These are phyloP conservation scores for Triadica sebifera DNA, from an alignment of 345 rosid genomes.

Conservation along the genomic window DNA sequence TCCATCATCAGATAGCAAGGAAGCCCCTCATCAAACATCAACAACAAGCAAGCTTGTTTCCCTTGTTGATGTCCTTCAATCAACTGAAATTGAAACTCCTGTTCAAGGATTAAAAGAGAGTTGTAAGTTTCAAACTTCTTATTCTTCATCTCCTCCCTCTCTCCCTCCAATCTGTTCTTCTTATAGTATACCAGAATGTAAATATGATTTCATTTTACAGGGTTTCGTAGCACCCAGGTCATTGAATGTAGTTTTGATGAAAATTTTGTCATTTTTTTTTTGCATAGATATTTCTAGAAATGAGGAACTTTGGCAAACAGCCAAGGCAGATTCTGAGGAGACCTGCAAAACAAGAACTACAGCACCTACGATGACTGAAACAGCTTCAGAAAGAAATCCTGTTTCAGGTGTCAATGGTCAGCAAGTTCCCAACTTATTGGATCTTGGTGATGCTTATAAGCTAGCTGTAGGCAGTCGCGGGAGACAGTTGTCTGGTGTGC, in stretches of 20 bases:
- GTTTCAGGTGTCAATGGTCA: constrained; percentile 36
- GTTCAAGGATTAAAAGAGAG: constrained; percentile 40
- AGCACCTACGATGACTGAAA: constrained; percentile 29
- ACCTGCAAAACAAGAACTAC: constrained; percentile 20
- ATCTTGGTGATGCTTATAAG: constrained; percentile 86
- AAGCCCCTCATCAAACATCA: constrained; percentile 12
- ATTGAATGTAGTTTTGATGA: not conserved
- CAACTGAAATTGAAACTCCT: constrained; percentile 9
- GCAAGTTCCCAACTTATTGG: constrained; percentile 42
- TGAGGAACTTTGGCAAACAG: constrained; percentile 28
- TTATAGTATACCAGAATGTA: not conserved
- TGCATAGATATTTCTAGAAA: constrained; percentile 40
- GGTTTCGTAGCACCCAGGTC: not conserved
- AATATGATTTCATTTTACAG: not conserved
- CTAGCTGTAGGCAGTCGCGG: constrained; percentile 57
- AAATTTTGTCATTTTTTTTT: constrained; percentile 1
- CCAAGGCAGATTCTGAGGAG: constrained; percentile 24
- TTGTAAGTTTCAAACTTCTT: constrained; percentile 46
- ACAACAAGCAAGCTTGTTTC: constrained; percentile 2
- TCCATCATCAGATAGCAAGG: constrained; percentile 23
- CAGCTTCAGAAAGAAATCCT: constrained; percentile 38
- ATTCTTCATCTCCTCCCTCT: not conserved
- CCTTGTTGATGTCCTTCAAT: constrained; percentile 9
- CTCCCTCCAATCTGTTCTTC: not conserved
- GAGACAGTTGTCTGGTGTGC: constrained; percentile 52